These are phyloP conservation scores for Nissolia schottii DNA, from an alignment of 306 rosid genomes.

Conservation along the genomic window DNA sequence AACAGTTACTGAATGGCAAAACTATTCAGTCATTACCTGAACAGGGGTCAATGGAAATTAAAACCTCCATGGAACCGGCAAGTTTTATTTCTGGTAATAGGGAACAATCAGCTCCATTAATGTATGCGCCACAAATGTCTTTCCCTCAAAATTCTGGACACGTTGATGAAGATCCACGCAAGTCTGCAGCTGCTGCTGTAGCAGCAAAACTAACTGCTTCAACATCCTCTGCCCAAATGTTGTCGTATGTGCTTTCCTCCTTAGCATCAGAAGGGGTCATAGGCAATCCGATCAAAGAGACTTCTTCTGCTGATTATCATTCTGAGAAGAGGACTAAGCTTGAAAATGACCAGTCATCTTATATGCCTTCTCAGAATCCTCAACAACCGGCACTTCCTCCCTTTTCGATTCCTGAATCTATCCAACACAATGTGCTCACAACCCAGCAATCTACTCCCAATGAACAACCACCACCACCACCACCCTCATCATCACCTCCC, in stretches of 20 bases:
- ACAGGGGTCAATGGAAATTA: slow-evolving; percentile 63
- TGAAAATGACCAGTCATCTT: slow-evolving; percentile 56
- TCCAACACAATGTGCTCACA: slow-evolving; percentile 42
- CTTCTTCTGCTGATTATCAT: slow-evolving; percentile 57
- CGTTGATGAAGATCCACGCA: slow-evolving; percentile 70
- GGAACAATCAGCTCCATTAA: slow-evolving; percentile 81
- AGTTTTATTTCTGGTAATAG: slow-evolving; percentile 48
- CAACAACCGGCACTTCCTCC: slow-evolving; percentile 54
- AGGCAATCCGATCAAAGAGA: slow-evolving; percentile 52
- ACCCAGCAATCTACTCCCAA: slow-evolving; percentile 57
- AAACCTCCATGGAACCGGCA: slow-evolving; percentile 52
- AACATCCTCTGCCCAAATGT: slow-evolving; percentile 91
- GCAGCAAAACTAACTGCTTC: slow-evolving; percentile 97
- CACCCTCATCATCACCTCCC: slow-evolving; percentile 80
- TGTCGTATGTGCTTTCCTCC: slow-evolving; percentile 88
- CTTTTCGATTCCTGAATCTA: slow-evolving; percentile 49
- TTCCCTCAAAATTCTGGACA: slow-evolving; percentile 58
- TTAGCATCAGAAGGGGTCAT: slow-evolving; percentile 95
- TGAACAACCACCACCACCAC: slow-evolving; percentile 90
- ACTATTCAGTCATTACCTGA: slow-evolving; percentile 45
- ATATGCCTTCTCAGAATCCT: slow-evolving; percentile 53
- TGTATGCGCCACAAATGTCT: slow-evolving; percentile 51
- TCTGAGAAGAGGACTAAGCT: slow-evolving; percentile 79
- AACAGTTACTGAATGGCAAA: slow-evolving; percentile 45
- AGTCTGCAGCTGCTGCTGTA: slow-evolving; percentile 98